These are phyloP conservation scores for Zea luxurians DNA, from an alignment of 176 grass and related monocot genomes.

Conservation along the genomic window DNA sequence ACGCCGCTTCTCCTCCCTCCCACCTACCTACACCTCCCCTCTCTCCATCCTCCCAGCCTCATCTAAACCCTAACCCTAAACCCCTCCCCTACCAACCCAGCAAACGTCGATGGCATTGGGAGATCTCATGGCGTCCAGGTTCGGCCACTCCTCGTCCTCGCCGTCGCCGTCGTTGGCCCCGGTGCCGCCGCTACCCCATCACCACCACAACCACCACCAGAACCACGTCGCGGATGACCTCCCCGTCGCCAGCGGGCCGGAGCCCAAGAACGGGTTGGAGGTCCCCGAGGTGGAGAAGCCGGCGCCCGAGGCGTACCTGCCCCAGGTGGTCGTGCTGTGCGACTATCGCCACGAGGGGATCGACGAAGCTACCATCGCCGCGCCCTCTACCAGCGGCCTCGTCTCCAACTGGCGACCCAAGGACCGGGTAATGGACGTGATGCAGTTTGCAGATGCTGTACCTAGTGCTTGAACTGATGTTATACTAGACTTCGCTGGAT, in stretches of 20 bases:
- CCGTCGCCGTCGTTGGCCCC: constrained; percentile 14
- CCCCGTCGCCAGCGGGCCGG: constrained; percentile 35
- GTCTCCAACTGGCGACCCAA: constrained; percentile 96
- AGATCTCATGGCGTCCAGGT: constrained; percentile 98
- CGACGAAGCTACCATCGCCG: constrained; percentile 51
- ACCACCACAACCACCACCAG: background rate
- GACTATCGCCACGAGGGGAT: constrained; percentile 59
- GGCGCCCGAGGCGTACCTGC: constrained; percentile 47
- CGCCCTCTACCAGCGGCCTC: constrained; percentile 65
- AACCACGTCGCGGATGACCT: constrained; percentile 25
- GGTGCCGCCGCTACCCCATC: constrained; percentile 36
- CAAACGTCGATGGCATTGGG: constrained; percentile 87
- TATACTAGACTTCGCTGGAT: constrained; percentile 19
- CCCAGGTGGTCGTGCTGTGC: constrained; percentile 66
- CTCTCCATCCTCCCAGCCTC: background rate
- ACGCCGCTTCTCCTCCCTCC: background rate
- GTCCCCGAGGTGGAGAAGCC: constrained; percentile 14
- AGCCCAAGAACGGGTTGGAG: constrained; percentile 23
- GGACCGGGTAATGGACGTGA: constrained; percentile 69
- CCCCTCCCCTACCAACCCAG: constrained; percentile 24
- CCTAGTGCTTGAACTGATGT: background rate
- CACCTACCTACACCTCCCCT: background rate
- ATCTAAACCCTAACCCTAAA: constrained; percentile 47
- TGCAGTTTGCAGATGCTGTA: background rate
- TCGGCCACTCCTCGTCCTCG: constrained; percentile 52